phyloP scores from a whole-genome alignment of 78 protist genomes.

The Chrysochromulina tobinii region DNA sequence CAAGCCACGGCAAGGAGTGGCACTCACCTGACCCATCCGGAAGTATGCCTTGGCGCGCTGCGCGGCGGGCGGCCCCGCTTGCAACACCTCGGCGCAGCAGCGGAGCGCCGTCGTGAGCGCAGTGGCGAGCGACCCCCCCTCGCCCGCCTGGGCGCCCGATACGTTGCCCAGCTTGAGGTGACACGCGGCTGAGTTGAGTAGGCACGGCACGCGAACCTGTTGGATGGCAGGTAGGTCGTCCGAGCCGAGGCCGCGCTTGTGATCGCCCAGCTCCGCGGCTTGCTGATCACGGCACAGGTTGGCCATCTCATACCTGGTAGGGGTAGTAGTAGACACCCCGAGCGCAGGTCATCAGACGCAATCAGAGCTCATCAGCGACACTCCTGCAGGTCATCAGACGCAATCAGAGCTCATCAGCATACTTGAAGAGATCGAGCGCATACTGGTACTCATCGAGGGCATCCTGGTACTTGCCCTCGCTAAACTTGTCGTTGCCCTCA shows the following conservation, averaged over 20 bases:
- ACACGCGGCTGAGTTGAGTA: not conserved
- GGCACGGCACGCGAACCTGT: not conserved
- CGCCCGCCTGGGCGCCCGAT: not conserved
- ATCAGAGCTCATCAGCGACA: too few species aligned
- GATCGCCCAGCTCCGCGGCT: conserved; percentile 7
- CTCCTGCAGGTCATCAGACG: too few species aligned
- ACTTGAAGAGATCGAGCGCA: not conserved
- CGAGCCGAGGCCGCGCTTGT: not conserved
- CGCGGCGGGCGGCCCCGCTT: not conserved
- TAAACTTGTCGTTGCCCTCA: conserved; percentile 10
- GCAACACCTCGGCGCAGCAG: not conserved
- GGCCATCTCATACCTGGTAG: not conserved
- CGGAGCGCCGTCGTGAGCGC: not conserved
- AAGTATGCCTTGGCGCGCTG: conserved; percentile 15
- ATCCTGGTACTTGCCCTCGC: not conserved
- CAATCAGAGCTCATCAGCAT: too few species aligned
- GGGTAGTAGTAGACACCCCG: too few species aligned
- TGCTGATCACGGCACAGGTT: not conserved
- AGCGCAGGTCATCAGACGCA: too few species aligned
- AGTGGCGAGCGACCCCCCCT: not conserved
- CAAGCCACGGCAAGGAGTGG: too few species aligned
- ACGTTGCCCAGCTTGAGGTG: not conserved
- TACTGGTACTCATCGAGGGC: conserved; percentile 4
- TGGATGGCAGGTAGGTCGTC: not conserved
- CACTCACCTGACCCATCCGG: not conserved